Evolutionary conservation across 2,329 filamentous ascomycete species (phyloP).

Genomic region (Dothistroma pini): DNA sequence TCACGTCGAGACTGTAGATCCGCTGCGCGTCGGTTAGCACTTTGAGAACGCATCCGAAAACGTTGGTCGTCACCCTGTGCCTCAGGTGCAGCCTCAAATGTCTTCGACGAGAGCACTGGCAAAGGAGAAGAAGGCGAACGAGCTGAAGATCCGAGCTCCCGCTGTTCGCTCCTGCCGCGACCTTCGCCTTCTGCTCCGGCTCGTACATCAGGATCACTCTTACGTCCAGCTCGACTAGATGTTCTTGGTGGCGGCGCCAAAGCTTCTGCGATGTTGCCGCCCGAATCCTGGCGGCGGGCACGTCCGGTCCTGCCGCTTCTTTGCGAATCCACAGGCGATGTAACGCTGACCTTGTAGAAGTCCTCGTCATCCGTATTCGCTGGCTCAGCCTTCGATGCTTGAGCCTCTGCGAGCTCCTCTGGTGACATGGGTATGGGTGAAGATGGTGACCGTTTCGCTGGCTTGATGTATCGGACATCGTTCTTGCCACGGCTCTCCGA

Average conservation of each 20-base stretch:
- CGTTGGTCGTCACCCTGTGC: constrained; percentile 40
- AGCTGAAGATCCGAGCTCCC: constrained; percentile 55
- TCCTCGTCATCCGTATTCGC: constrained; percentile 49
- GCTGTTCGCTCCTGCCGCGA: constrained; percentile 60
- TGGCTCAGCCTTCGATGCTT: constrained; percentile 44
- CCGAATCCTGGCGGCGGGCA: constrained; percentile 3
- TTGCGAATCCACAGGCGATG: constrained; percentile 35
- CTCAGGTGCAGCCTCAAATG: constrained; percentile 58
- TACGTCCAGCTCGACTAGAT: constrained; percentile 3
- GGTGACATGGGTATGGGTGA: constrained; percentile 94
- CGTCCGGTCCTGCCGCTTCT: constrained; percentile 12
- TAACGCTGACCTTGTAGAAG: constrained; percentile 43
- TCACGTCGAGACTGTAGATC: constrained; percentile 34
- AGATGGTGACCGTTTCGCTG: constrained; percentile 80
- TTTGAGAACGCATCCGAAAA: constrained; percentile 49
- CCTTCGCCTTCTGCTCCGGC: too few species aligned
- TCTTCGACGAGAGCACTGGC: constrained; percentile 62
- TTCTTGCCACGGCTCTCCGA: constrained; percentile 67
- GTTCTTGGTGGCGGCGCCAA: constrained; percentile 4
- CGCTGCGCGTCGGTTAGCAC: constrained; percentile 43
- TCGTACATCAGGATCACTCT: constrained; percentile 27
- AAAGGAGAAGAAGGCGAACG: constrained; percentile 78
- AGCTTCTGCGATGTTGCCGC: neutral
- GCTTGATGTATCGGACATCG: constrained; percentile 64
- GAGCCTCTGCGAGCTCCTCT: constrained; percentile 58